These are phyloP conservation scores for Eucalyptus tenuipes DNA, from an alignment of 345 rosid species.

Conservation along the genomic window DNA sequence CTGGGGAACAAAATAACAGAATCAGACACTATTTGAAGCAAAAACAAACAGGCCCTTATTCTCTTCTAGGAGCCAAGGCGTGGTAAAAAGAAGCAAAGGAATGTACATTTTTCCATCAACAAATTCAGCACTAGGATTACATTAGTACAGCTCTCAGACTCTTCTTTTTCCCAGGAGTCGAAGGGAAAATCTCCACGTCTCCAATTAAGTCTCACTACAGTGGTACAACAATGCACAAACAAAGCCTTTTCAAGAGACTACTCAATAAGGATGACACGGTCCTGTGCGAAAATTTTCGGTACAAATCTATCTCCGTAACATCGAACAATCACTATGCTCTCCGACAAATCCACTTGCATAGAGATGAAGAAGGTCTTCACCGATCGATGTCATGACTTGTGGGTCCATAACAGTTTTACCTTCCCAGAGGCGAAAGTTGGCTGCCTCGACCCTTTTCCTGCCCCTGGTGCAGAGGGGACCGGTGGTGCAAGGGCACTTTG, in stretches of 20 bases:
- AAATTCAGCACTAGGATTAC: background rate
- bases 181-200: background rate
- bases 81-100: background rate
- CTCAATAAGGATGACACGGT: background rate
- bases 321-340: background rate
- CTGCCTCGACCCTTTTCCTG: conserved; percentile 9
- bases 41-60: too few relatives aligned
- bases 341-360: background rate
- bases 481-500: conserved; percentile 22
- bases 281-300: background rate
- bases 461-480: conserved; percentile 38
- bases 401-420: background rate
- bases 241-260: background rate
- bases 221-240: background rate
- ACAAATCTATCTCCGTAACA: background rate
- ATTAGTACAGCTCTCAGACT: background rate
- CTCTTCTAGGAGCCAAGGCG: background rate
- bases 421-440: conserved; percentile 3
- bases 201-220: background rate
- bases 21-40: too few relatives aligned
- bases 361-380: background rate
- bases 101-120: background rate
- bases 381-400: background rate
- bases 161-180: background rate
- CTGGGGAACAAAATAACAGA: too few relatives aligned